Conservation (phyloP, 2,329 filamentous ascomycete species). For the Cladophialophora exuberans region DNA sequence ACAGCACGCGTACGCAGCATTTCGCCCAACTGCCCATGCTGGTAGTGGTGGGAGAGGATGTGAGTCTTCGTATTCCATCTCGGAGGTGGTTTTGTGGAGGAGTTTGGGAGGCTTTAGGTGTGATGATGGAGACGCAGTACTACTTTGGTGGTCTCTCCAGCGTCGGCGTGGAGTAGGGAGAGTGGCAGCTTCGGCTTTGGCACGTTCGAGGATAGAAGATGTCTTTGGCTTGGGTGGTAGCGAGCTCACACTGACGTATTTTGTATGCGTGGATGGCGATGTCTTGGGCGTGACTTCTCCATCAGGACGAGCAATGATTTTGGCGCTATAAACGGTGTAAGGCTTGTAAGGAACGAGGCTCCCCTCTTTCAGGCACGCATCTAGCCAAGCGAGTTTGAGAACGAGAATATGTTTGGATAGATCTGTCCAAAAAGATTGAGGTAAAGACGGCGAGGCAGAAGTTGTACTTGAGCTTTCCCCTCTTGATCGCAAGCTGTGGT, state of each 20-base stretch:
- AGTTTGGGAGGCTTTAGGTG: conserved; percentile 50
- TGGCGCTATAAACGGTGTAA: conserved; percentile 58
- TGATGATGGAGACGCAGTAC: conserved; percentile 32
- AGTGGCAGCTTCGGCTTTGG: conserved; percentile 51
- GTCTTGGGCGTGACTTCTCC: conserved; percentile 19
- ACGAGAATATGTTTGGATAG: conserved; percentile 50
- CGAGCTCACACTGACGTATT: conserved; percentile 22
- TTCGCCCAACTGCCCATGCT: conserved; percentile 67
- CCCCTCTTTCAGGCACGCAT: conserved; percentile 49
- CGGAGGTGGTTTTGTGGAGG: conserved; percentile 73
- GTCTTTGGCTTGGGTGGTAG: conserved; percentile 3
- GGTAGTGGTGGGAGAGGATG: conserved; percentile 65
- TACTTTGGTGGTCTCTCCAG: conserved; percentile 29
- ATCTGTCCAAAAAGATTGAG: conserved; percentile 22
- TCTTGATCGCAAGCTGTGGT: too few species aligned
- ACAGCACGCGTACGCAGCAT: conserved; percentile 73
- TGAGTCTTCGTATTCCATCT: conserved; percentile 60
- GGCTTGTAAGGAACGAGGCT: conserved; percentile 49
- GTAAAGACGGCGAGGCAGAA: conserved; percentile 11
- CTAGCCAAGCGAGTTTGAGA: conserved; percentile 58
- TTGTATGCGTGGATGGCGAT: neutral
- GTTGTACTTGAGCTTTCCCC: conserved; percentile 14
- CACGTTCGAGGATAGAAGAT: conserved; percentile 54
- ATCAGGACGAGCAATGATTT: conserved; percentile 44
- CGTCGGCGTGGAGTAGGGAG: conserved; percentile 30